Base-by-base conservation (phyloP, 352 stramenopile genomes). In the Aphanomyces euteiches region DNA sequence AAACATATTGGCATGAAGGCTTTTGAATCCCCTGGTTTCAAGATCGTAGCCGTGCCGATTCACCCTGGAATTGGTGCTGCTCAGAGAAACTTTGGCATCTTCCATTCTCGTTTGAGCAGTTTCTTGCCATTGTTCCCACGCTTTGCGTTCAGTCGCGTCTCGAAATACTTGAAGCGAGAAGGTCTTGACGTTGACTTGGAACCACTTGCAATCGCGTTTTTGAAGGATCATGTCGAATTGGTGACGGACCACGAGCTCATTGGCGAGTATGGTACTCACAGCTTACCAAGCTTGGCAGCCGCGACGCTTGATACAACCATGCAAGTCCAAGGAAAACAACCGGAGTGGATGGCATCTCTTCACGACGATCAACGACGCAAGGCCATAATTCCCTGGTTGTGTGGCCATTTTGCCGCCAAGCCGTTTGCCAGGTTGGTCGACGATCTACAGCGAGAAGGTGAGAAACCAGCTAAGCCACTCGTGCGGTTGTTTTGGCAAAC, bases 331-430 rank as follows among this genome's bases (percentile, higher is more conserved):
- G 63, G 63, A 6, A 12, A 19, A 17, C 3, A n/a, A 7, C 63
- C 63, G n/a, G 7, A 21, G 34, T 69, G 63, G 63, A 8, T 17
- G 21, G 34, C 47, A 7, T 28, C 28, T 28, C 28, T 28, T 28
- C 28, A 28, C 28, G 28, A 28, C 28, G 50, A 36, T 10, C 10
- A 17, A 7, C 17, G 19, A 17, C 15, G 8, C 15, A 58, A 58
- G 8, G 17, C 15, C 7, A 37, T 61, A 2, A 10, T 56, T 15
- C 54, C 66, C n/a, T 72, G 66, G 66, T n/a, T 72, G 6, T 72
- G 66, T 39, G 66, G 66, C 34, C 66, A 72, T 56, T 72, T 72
- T 45, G 58, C 48, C n/a, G 37, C 66, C 53, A 72, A 72, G 56
- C 47, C 66, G 8, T 72, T 72, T 56, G 66, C 66, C 7, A 36